Base-by-base conservation (phyloP, 2,329 filamentous ascomycete genomes). In the Coniochaeta sp. region DNA sequence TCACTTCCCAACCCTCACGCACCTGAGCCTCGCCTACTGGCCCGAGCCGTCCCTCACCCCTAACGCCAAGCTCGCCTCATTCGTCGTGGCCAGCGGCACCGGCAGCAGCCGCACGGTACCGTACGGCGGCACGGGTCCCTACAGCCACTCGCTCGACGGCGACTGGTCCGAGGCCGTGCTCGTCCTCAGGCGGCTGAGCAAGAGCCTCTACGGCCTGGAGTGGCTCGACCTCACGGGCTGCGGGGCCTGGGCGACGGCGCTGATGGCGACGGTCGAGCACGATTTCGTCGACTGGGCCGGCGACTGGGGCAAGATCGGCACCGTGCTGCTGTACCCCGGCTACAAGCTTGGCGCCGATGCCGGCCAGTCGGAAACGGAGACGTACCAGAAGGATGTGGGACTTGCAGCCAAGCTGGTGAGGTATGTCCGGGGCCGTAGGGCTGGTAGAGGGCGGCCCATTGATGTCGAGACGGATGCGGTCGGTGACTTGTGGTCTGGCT, bases 181-280 rank as follows among this genome's bases (percentile, higher is more conserved):
- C 19, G 70, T 87, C 2, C 70, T 88, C 57, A 78, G 79, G 57
- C 77, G 79, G 62, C 72, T 88, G 14, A 83, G 82, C 69, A 77
- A 75, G 62, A 73, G 71, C 22, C 72, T 86, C 8, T 87, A 87
- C 66, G 71, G 79, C 19, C 75, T 88, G 1, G 83, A 87, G 67
- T 84, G 82, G 58, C 74, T 88, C 8, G 84, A 87, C 66, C 70
- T 88, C 43, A 85, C 82, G 0, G 85, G 85, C 1, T 88, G 85
- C 64, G 72, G 70, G 0, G 69, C 77, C 17, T 88, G 85, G 85
- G 76, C 77, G 61, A 72, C 73, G 56, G 81, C 81, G 11, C 70
- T 86, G 58, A 75, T 73, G 63, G 66, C 64, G 38, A 64, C 67
- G 1, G 76, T 74, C 0, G 77, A 77, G 33, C 75, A 77, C 40